These are phyloP conservation scores for Blakeslea trispora DNA, from an alignment of 371 early-diverging fungal genomes.

Conservation along the genomic window DNA sequence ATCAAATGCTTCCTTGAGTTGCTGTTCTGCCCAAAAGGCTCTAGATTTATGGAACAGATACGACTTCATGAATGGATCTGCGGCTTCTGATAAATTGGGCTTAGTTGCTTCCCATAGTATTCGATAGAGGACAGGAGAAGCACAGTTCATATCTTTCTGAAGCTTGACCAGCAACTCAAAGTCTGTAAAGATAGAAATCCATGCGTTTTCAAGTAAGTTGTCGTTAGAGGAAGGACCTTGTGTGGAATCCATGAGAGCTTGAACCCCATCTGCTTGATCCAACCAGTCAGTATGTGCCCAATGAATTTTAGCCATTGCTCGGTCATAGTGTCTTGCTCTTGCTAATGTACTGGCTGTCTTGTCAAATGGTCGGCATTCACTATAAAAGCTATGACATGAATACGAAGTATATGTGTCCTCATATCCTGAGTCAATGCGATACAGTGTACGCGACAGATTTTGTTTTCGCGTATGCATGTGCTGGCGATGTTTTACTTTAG, in stretches of 20 bases:
- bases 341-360: conserved; percentile 40
- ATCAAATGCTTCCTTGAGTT: conserved; percentile 29
- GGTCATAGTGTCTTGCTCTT: conserved; percentile 41
- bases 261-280: conserved; percentile 25
- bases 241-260: conserved; percentile 40
- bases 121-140: conserved; percentile 34
- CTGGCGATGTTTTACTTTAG: conserved; percentile 27
- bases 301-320: conserved; percentile 28
- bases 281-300: conserved; percentile 33
- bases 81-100: conserved; percentile 15
- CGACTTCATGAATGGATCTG: conserved; percentile 38
- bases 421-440: conserved; percentile 34
- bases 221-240: conserved; percentile 24
- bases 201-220: conserved; percentile 38
- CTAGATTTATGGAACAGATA: conserved; percentile 31
- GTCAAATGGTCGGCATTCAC: conserved; percentile 26
- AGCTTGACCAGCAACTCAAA: conserved; percentile 18
- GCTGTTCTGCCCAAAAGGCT: conserved; percentile 14
- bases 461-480: conserved; percentile 12
- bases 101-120: conserved; percentile 39
- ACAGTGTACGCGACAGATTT: neutral
- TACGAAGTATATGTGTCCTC: conserved; percentile 5
- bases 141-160: conserved; percentile 18
- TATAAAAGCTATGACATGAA: conserved; percentile 11
- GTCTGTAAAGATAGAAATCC: conserved; percentile 43